These are phyloP conservation scores for Pisolithus microcarpus DNA, from an alignment of 768 basidiomycete genomes.

Conservation along the genomic window DNA sequence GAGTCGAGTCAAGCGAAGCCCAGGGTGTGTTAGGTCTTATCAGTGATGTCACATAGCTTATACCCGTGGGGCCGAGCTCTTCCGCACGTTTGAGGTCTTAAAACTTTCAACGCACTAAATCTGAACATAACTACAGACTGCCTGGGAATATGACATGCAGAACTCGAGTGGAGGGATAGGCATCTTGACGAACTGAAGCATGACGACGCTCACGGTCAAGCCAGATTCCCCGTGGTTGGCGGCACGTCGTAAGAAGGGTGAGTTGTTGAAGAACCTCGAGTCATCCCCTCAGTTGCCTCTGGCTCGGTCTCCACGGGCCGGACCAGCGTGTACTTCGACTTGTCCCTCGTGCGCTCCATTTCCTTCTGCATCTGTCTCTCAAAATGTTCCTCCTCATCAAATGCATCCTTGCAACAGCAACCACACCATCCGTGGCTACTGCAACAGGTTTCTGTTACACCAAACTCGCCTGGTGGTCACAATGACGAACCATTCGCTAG, in stretches of 20 bases:
- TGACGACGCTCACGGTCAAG: not conserved
- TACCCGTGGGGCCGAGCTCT: too few relatives aligned
- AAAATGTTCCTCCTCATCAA: slow-evolving; percentile 14
- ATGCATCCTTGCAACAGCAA: slow-evolving; percentile 11
- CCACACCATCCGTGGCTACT: slow-evolving; percentile 13
- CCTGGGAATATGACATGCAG: too few relatives aligned
- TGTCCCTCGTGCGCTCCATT: slow-evolving; percentile 17
- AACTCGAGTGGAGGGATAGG: too few relatives aligned
- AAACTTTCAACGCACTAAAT: too few relatives aligned
- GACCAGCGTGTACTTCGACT: slow-evolving; percentile 3
- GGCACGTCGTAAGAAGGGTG: not conserved
- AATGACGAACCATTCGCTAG: not conserved
- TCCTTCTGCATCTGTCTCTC: slow-evolving; percentile 10
- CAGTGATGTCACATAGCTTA: too few relatives aligned
- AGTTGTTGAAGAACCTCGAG: not conserved
- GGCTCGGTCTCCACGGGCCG: slow-evolving; percentile 8
- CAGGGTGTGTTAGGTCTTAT: too few relatives aligned
- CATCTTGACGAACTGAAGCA: too few relatives aligned
- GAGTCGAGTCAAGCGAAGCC: too few relatives aligned
- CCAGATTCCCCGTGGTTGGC: not conserved
- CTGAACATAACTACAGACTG: too few relatives aligned
- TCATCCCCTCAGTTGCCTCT: slow-evolving; percentile 1
- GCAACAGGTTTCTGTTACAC: slow-evolving; percentile 8
- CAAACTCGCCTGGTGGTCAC: slow-evolving; percentile 3
- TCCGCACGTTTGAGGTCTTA: too few relatives aligned